These are phyloP conservation scores for Pyrenochaeta sp. DNA, from an alignment of 2,329 filamentous ascomycete genomes.

Conservation along the genomic window DNA sequence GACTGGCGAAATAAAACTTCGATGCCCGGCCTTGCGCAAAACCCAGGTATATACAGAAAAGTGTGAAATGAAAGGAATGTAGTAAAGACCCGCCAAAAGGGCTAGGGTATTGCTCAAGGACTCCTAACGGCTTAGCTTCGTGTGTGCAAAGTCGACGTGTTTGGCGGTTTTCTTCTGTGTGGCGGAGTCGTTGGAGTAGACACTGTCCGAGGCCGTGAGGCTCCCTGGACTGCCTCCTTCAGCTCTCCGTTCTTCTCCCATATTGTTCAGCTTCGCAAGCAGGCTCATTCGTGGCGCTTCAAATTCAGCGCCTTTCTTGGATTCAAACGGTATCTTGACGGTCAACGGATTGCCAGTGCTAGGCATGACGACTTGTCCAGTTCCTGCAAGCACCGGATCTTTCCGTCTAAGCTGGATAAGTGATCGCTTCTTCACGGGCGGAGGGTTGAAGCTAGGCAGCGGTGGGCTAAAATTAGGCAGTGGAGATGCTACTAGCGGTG, in stretches of 20 bases:
- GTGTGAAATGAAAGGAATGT: background rate
- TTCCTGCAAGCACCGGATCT: slow-evolving; percentile 26
- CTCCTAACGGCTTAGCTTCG: background rate
- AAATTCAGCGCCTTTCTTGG: slow-evolving; percentile 22
- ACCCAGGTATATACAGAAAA: background rate
- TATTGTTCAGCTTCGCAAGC: slow-evolving; percentile 13
- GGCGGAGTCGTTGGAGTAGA: background rate
- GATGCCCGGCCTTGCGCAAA: background rate
- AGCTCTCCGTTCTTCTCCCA: slow-evolving; percentile 11
- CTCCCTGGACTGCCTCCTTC: slow-evolving; percentile 3
- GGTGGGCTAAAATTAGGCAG: slow-evolving; percentile 7
- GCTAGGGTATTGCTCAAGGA: background rate
- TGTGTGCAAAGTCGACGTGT: background rate
- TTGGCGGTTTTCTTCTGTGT: background rate
- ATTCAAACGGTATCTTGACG: slow-evolving; percentile 26
- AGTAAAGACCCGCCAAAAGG: background rate
- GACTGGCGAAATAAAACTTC: background rate
- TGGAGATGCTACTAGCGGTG: slow-evolving; percentile 4
- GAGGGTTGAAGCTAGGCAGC: slow-evolving; percentile 12
- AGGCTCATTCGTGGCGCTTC: slow-evolving; percentile 26
- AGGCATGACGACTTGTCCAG: slow-evolving; percentile 25
- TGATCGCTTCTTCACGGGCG: slow-evolving; percentile 24
- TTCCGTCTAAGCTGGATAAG: slow-evolving; percentile 19
- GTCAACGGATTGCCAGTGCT: slow-evolving; percentile 29
- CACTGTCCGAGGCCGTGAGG: background rate